These are phyloP conservation scores for Cryptococcus jaspeensis DNA, from an alignment of 1,284 basidiomycete genomes.

Conservation along the genomic window DNA sequence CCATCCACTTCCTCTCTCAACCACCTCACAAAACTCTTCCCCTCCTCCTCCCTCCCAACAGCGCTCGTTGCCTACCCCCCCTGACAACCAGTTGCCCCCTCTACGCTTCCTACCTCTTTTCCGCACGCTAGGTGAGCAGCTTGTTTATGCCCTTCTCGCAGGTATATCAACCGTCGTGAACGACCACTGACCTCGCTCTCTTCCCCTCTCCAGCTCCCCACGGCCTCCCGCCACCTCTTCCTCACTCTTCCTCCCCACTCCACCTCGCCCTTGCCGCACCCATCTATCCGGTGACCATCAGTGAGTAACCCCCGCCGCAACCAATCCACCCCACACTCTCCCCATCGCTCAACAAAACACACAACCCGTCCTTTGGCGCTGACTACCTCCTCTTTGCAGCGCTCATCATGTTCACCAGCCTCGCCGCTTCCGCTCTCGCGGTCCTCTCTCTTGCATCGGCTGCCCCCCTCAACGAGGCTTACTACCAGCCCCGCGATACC, in stretches of 20 bases:
- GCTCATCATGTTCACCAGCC: not conserved
- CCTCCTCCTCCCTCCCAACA: too few species aligned
- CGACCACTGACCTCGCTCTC: not conserved
- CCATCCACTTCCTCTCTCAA: too few species aligned
- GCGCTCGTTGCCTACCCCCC: too few species aligned
- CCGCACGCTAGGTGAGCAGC: too few species aligned
- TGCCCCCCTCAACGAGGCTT: conserved; percentile 16
- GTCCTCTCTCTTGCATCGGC: conserved; percentile 7
- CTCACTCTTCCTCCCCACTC: not conserved
- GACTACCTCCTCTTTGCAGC: not conserved
- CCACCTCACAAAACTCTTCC: too few species aligned
- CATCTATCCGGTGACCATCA: not conserved
- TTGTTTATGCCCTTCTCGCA: too few species aligned
- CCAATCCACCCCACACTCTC: not conserved
- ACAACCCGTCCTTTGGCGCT: not conserved
- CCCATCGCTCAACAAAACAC: not conserved
- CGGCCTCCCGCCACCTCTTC: not conserved
- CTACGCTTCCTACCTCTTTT: too few species aligned
- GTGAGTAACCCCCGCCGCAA: not conserved
- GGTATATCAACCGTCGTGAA: too few species aligned
- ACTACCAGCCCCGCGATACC: conserved; percentile 28
- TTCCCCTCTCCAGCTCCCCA: not conserved
- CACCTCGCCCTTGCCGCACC: not conserved
- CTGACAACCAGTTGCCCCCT: too few species aligned
- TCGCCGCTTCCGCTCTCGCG: conserved; percentile 6